Evolutionary conservation across 495 filamentous ascomycete species (phyloP), one percentile per base, ranked within the genome.

Genomic region (Astrothelium macrocarpum): DNA sequence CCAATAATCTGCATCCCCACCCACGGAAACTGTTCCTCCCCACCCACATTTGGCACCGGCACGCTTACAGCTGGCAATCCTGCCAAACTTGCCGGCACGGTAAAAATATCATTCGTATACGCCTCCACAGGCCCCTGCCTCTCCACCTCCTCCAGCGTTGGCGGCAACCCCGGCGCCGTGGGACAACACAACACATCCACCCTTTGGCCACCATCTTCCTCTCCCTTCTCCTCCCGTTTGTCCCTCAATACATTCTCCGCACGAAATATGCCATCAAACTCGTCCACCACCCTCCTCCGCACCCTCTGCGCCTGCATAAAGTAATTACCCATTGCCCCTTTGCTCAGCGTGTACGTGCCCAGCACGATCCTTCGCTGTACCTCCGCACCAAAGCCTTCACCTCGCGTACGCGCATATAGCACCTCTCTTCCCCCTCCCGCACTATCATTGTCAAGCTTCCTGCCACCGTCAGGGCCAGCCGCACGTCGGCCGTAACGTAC

Each of bases 91-190:
- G 95, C 91, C 16, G 94, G 94, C 9, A 97, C 94, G 0, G 94
- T 97, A 73, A 97, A 90, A 16, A 96, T 90, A 77, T 99, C 94
- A 68, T 90, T 95, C 75, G 89, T 87, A 70, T 96, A 97, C 1
- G 82, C 81, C 70, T 85, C 78, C 49, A 87, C 65, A 18, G 78
- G 70, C 0, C 71, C 65, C 59, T 74, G 73, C n/a, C 70, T 39
- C 61, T 73, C 71, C 61, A 82, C 49, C 23, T 71, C 66, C 23
- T 78, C 79, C 10, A 94, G 71, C 42, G 71, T 75, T 1, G 94
- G 94, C 3, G 95, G 84, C 4, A 83, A 71, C 2, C 88, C 90
- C 12, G 92, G 89, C 3, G 91, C 86, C 20, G 91, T 96, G 4
- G 94, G 94, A 67, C 85, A 88, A n/a, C 97, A 73, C 26, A 99